Conservation (phyloP, 2,329 filamentous ascomycete species). For the Colletotrichum aenigma region DNA sequence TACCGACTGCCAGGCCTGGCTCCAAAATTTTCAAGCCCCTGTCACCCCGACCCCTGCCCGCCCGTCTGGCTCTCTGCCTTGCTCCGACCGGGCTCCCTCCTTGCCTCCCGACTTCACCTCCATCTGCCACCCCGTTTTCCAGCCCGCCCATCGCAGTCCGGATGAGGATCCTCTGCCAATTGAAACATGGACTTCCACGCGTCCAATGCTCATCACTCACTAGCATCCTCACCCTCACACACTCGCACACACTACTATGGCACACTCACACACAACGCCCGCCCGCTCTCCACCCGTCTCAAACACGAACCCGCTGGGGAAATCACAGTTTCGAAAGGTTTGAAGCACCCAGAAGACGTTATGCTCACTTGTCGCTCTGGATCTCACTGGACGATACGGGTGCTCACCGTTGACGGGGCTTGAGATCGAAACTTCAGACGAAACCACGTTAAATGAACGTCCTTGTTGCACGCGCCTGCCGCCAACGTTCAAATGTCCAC, state of each 20-base stretch:
- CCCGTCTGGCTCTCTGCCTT: not conserved
- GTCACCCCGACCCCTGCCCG: not conserved
- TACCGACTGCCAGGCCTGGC: conserved; percentile 17
- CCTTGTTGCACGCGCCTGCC: not conserved
- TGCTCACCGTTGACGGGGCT: not conserved
- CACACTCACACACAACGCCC: not conserved
- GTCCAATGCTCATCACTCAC: not conserved
- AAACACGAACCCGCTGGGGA: conserved; percentile 9
- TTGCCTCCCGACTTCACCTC: conserved; percentile 5
- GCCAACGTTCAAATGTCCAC: not conserved
- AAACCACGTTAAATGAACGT: conserved; percentile 7
- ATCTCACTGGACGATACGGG: not conserved
- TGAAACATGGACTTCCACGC: conserved; percentile 18
- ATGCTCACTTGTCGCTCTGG: not conserved
- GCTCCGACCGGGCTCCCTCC: not conserved
- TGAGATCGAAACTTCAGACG: conserved; percentile 10
- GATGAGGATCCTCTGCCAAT: conserved; percentile 7
- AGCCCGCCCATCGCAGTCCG: not conserved
- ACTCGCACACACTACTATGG: not conserved
- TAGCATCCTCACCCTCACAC: not conserved
- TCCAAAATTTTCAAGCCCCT: conserved; percentile 8
- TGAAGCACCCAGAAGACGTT: conserved; percentile 3
- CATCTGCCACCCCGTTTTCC: not conserved
- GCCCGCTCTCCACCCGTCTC: conserved; percentile 13
- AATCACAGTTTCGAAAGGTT: conserved; percentile 11